A percentile compares a stretch with the other conserved stretches of the same genome.
These are phyloP conservation scores for Debaryomyces robertsiae DNA, from an alignment of 1,139 yeast species.

Conservation along the genomic window DNA sequence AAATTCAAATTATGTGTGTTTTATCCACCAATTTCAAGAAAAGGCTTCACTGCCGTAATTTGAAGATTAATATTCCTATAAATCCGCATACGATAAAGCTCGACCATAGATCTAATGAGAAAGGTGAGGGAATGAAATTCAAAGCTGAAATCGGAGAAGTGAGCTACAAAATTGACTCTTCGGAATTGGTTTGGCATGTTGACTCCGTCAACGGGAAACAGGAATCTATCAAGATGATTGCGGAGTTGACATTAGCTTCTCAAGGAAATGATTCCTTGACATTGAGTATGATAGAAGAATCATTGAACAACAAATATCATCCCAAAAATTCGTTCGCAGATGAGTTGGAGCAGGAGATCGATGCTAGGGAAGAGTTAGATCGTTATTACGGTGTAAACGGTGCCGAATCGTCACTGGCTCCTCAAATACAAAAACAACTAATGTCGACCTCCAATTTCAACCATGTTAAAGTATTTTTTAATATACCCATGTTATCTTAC, in stretches of 20 bases:
- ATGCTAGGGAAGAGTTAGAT: slow-evolving; percentile 36
- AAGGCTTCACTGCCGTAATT: slow-evolving; percentile 36
- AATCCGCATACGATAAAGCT: slow-evolving; percentile 38
- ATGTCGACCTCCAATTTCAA: slow-evolving; percentile 20
- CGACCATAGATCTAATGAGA: slow-evolving; percentile 36
- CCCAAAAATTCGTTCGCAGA: not conserved
- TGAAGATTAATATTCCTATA: slow-evolving; percentile 38
- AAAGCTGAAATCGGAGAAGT: slow-evolving; percentile 48
- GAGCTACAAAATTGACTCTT: slow-evolving; percentile 43
- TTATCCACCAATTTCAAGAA: slow-evolving; percentile 39
- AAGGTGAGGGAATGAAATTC: slow-evolving; percentile 33
- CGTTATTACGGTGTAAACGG: slow-evolving; percentile 47
- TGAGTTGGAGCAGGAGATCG: slow-evolving; percentile 18
- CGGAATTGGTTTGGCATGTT: slow-evolving; percentile 63
- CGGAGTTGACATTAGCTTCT: slow-evolving; percentile 33
- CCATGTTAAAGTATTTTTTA: slow-evolving; percentile 35
- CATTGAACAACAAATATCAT: slow-evolving; percentile 4
- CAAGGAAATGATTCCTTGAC: slow-evolving; percentile 6
- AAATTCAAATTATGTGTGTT: slow-evolving; percentile 40
- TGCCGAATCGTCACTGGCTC: slow-evolving; percentile 30
- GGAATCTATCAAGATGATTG: slow-evolving; percentile 45
- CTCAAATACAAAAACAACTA: slow-evolving; percentile 18
- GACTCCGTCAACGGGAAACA: slow-evolving; percentile 55
- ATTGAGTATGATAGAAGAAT: not conserved
- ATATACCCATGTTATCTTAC: slow-evolving; percentile 46